Evolutionary conservation across 768 basidiomycete species (phyloP), one percentile per base, ranked within the genome.

Genomic region (Leccinum arenicola): DNA sequence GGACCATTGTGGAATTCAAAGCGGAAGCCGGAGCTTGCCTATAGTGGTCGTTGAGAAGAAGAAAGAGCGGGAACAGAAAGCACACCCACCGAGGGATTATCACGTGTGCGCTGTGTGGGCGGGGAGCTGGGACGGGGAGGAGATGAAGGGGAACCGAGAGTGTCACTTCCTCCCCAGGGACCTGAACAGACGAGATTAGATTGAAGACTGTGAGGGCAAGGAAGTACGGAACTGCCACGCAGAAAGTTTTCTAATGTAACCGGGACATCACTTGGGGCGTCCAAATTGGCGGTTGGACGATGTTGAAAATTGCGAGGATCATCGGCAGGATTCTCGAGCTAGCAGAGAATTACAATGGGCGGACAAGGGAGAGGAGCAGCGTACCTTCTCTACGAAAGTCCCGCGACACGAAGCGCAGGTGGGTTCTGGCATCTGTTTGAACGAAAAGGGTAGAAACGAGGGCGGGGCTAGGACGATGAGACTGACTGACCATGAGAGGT

Each of bases 351-450:
- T 25, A 62, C 55, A 33, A 29, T 10, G 12, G 4, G 45, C 6
- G 2, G 50, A 45, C 0, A 15, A 15, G 7, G 25, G 21, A 6
- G 8, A 35, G 19, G 2, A 14, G 45, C 14, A 0, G 49, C 8
- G 36, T 1, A 66, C 93, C 80, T 82, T 88, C 73, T 95, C 93
- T 3, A 95, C 88, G 66, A 96, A 96, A 19, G 84, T 80, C 6
- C 92, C 81, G 63, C 82, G 80, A 74, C 93, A 96, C 23, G 86
- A 88, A 52, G 92, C 85, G 71, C 93, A 96, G 48, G 86, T 82
- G 12, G 91, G 89, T 75, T 93, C 83, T 43, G 91, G 91, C 4
- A 84, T 81, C 91, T 93, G 68, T 23, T 53, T 31, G 23, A 25
- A 50, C 9, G 51, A 43, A 51, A 61, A 61, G 64, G 56, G 27